Evolutionary conservation across 805 yeast genomes (phyloP), one percentile per base, ranked within the genome.

Genomic region (Tanozyma kutaoensis): DNA sequence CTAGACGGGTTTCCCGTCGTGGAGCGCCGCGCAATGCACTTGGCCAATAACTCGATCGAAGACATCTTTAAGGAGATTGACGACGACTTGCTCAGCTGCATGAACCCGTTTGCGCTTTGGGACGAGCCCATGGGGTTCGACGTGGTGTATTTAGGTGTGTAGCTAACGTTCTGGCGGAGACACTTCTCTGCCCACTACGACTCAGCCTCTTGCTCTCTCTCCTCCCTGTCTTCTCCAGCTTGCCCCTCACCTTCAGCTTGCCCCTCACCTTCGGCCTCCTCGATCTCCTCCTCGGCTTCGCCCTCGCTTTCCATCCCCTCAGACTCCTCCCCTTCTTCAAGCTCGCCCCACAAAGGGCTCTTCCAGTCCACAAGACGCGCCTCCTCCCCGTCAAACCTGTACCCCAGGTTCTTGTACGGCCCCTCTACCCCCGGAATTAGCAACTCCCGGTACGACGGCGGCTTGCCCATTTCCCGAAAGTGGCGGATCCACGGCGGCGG

Each of bases 401-500:
- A 59, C 1, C 65, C 65, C 15, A 36, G 39, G 29, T 58, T 59
- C 4, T 40, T 35, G 32, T 59, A 58, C 23, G 49, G 48, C 4
- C 38, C 35, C 31, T 59, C 65, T 12, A 60, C 29, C 1, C 66
- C 66, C 1, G 66, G 82, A 6, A 81, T 65, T 19, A 60, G 52
- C 46, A 82, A 53, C 21, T 67, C 62, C 3, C 75, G 74, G 50
- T 82, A 86, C 12, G 84, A 64, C 0, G 95, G 95, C 0, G 97
- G 95, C 15, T 78, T 72, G 0, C 96, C 96, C 10, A 68, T 40
- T 29, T 66, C 59, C 28, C 63, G 64, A 80, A 86, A 76, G 20
- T 66, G 66, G 3, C 61, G 48, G 14, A 76, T 61, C 96, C 96
- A 88, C 0, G 95, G 95, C 2, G 85, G 84, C 5, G 75, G 63